These are phyloP conservation scores for Populus ilicifolia DNA, from an alignment of 345 rosid species.

Conservation along the genomic window DNA sequence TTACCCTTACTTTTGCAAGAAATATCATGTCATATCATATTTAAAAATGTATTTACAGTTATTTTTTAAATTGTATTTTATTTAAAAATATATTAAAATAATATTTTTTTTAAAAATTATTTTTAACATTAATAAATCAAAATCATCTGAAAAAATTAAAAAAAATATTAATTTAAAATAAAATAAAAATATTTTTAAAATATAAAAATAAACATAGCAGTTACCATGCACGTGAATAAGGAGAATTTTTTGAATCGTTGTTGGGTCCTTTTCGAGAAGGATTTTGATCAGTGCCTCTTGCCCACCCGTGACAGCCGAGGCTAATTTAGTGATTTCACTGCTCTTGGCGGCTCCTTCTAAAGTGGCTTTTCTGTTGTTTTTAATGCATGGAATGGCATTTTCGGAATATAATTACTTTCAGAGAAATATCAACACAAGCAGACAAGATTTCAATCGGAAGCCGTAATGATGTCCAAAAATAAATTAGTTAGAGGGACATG, in stretches of 20 bases:
- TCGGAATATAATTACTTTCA: conserved; percentile 3
- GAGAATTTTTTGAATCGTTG: conserved; percentile 22
- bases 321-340: conserved; percentile 13
- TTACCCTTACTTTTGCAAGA: neutral
- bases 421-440: neutral
- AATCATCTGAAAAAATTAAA: too few species aligned
- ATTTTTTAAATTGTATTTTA: too few species aligned
- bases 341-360: conserved; percentile 10
- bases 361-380: conserved; percentile 10
- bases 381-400: neutral
- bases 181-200: too few species aligned
- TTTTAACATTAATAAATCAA: too few species aligned
- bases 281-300: conserved; percentile 2
- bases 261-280: conserved; percentile 39
- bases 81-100: too few species aligned
- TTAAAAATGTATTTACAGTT: too few species aligned
- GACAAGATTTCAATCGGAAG: neutral
- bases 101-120: too few species aligned
- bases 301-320: conserved; percentile 31
- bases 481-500: neutral
- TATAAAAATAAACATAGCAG: too few species aligned
- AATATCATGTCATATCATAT: neutral
- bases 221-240: conserved; percentile 27
- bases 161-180: too few species aligned
- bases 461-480: neutral